Percentiles rank a stretch among this genome's conserved stretches.
Conservation (phyloP, 2,329 filamentous ascomycete species). For the Cercospora beticola region DNA sequence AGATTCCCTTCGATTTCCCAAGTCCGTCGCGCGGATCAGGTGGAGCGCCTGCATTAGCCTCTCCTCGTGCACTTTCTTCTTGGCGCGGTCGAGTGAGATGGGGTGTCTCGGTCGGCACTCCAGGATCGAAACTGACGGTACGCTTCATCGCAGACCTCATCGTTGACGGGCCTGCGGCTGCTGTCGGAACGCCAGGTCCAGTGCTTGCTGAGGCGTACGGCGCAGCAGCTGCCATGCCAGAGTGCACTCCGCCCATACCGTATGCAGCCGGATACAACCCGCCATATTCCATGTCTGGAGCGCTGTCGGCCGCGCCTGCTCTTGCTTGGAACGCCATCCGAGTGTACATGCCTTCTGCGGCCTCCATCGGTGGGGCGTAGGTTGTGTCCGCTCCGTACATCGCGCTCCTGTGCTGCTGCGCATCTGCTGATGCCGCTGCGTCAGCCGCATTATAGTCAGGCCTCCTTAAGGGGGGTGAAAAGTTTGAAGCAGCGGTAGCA, state of each 20-base stretch:
- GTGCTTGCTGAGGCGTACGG: background rate
- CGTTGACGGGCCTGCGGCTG: background rate
- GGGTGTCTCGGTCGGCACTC: constrained; percentile 1
- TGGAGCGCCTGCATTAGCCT: constrained; percentile 19
- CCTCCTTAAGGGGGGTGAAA: constrained; percentile 3
- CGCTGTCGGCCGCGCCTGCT: background rate
- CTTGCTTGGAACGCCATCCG: background rate
- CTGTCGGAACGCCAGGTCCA: background rate
- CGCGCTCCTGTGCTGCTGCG: background rate
- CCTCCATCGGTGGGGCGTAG: background rate
- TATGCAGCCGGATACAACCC: background rate
- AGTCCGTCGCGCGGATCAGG: constrained; percentile 12
- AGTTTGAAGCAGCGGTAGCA: background rate
- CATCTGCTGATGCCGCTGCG: background rate
- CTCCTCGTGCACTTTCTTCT: constrained; percentile 21
- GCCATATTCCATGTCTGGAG: background rate
- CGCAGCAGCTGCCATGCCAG: background rate
- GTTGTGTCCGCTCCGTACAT: background rate
- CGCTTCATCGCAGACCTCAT: constrained; percentile 5
- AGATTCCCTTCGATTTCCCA: background rate
- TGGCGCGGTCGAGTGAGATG: constrained; percentile 19
- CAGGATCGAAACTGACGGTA: constrained; percentile 15
- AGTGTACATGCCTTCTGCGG: background rate
- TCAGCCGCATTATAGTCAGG: background rate
- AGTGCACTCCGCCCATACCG: background rate